phyloP scores from a whole-genome alignment of 1,284 basidiomycete genomes.

The Heterobasidion parviporum region DNA sequence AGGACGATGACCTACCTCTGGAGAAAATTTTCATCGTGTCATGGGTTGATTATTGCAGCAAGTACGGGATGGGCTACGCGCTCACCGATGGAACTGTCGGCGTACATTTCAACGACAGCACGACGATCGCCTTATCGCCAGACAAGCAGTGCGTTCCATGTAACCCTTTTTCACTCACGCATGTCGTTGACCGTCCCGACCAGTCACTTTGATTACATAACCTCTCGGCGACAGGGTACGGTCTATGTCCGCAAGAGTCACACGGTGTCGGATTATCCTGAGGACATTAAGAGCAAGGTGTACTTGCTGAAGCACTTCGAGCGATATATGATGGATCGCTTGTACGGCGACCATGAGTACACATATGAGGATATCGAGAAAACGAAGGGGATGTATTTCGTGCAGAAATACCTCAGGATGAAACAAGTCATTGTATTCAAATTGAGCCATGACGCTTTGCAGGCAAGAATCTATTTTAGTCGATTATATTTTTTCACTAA shows the following conservation, averaged over 20 bases:
- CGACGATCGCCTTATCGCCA: conserved; percentile 77
- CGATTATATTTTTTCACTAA: neutral
- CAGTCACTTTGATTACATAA: conserved; percentile 83
- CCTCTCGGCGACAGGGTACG: conserved; percentile 52
- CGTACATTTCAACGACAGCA: conserved; percentile 95
- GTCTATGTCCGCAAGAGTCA: conserved; percentile 64
- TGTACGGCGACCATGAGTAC: conserved; percentile 78
- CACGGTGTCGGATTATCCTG: conserved; percentile 55
- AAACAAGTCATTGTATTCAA: conserved; percentile 97
- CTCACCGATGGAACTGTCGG: conserved; percentile 92
- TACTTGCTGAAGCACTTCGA: conserved; percentile 91
- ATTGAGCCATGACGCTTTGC: conserved; percentile 87
- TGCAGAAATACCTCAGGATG: conserved; percentile 93
- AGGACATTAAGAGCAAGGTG: conserved; percentile 80
- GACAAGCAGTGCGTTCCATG: conserved; percentile 61
- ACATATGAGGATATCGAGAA: conserved; percentile 65
- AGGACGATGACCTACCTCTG: conserved; percentile 42
- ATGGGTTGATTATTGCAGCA: conserved; percentile 98
- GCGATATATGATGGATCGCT: conserved; percentile 82
- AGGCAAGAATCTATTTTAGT: conserved; percentile 41
- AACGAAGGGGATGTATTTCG: conserved; percentile 84
- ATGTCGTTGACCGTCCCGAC: conserved; percentile 7
- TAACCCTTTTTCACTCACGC: neutral
- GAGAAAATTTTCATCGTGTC: conserved; percentile 90
- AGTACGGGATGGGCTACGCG: conserved; percentile 98